These are phyloP conservation scores for Pseudocercospora fuligena DNA, from an alignment of 2,329 filamentous ascomycete genomes.

Conservation along the genomic window DNA sequence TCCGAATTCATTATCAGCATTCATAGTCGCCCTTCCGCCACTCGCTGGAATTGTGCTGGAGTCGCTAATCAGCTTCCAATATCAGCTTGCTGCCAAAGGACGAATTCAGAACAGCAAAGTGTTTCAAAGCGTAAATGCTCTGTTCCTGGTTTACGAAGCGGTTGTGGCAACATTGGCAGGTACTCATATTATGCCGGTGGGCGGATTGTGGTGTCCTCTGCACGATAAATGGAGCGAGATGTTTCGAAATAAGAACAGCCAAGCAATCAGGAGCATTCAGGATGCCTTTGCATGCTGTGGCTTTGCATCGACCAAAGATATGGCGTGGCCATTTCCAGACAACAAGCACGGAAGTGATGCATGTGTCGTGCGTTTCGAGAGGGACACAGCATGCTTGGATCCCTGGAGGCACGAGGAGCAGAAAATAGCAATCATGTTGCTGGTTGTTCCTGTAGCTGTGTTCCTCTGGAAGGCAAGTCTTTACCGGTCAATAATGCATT, in stretches of 20 bases:
- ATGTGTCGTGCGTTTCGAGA: constrained; percentile 56
- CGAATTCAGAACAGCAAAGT: constrained; percentile 39
- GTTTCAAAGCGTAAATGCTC: constrained; percentile 43
- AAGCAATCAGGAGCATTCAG: constrained; percentile 64
- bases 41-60: constrained; percentile 51
- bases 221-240: constrained; percentile 61
- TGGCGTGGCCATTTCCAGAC: constrained; percentile 65
- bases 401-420: constrained; percentile 64
- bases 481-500: background rate
- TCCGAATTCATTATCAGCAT: constrained; percentile 46
- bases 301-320: constrained; percentile 61
- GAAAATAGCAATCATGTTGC: constrained; percentile 58
- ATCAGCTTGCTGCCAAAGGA: constrained; percentile 35
- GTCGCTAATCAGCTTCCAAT: constrained; percentile 42
- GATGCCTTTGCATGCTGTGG: constrained; percentile 71
- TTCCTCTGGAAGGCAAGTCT: constrained; percentile 61
- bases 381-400: constrained; percentile 55
- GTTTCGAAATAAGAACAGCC: constrained; percentile 57
- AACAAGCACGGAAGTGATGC: constrained; percentile 38
- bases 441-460: constrained; percentile 59
- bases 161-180: constrained; percentile 53
- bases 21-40: constrained; percentile 49
- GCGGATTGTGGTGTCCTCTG: constrained; percentile 59
- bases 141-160: constrained; percentile 47
- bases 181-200: constrained; percentile 47